Conservation (phyloP, 306 rosid genomes). For the Vigna nakashimae region DNA sequence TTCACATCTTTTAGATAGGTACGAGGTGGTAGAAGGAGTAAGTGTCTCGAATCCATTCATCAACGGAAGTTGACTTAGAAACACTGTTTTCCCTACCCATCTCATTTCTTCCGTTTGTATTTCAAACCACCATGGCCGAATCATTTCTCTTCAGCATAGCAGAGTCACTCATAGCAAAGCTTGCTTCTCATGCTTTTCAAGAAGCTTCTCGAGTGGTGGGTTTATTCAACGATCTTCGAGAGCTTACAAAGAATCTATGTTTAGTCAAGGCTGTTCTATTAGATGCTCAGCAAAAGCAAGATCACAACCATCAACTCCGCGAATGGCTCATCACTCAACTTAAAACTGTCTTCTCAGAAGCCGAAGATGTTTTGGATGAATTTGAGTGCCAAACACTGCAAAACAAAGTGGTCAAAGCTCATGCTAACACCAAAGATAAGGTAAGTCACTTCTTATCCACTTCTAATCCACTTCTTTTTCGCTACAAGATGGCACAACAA, state of each 20-base stretch:
- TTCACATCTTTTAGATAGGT: too few relatives aligned
- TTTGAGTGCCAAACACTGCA: constrained; percentile 31
- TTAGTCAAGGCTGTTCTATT: constrained; percentile 28
- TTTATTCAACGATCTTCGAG: not conserved
- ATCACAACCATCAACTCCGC: not conserved
- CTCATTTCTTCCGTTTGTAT: not conserved
- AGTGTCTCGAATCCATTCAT: too few relatives aligned
- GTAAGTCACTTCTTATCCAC: constrained; percentile 9
- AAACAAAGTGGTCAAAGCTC: not conserved
- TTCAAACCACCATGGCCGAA: not conserved
- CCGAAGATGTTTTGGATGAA: constrained; percentile 20
- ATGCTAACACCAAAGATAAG: not conserved
- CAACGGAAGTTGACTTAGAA: not conserved
- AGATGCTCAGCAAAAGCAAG: constrained; percentile 49
- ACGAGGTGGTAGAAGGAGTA: too few relatives aligned
- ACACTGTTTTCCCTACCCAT: too few relatives aligned
- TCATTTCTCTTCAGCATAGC: constrained; percentile 1
- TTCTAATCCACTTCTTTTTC: not conserved
- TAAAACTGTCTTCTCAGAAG: not conserved
- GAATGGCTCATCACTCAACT: constrained; percentile 29
- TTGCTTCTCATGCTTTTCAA: constrained; percentile 1
- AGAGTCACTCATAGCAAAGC: not conserved
- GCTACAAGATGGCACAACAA: not conserved
- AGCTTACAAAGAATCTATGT: not conserved
- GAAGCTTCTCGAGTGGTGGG: constrained; percentile 20